Evolutionary conservation across 169 alveolate genomes (phyloP).

Genomic region (Gregarina niphandrodes): DNA sequence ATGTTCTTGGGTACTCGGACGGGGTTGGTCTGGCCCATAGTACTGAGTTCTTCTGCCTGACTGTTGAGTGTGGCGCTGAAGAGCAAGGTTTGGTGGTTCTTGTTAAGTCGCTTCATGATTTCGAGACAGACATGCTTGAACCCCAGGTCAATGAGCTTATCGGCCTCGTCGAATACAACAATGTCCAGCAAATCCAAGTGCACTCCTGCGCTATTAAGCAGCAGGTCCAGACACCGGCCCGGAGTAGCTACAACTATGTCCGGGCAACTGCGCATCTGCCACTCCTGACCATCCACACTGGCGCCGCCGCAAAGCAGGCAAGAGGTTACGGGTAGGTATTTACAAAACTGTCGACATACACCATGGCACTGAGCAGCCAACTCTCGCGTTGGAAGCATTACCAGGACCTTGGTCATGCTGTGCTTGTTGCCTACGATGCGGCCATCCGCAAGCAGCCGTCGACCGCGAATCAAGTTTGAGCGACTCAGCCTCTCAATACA

Average conservation of each 20-base stretch:
- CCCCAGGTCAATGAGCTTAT: conserved; percentile 74
- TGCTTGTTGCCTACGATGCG: too few relatives aligned
- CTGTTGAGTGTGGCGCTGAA: conserved; percentile 61
- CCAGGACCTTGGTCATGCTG: conserved; percentile 54
- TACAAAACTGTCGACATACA: conserved; percentile 40
- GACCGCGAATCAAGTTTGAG: too few relatives aligned
- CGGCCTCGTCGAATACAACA: conserved; percentile 79
- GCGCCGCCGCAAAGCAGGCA: conserved; percentile 58
- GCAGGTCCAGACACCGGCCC: conserved; percentile 80
- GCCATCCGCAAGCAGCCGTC: too few relatives aligned
- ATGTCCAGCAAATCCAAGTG: conserved; percentile 53
- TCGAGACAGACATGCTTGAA: too few relatives aligned
- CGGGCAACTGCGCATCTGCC: conserved; percentile 59
- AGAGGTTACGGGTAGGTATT: conserved; percentile 38
- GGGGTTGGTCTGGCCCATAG: conserved; percentile 44
- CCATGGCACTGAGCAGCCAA: conserved; percentile 61
- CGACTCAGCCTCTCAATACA: conserved; percentile 44
- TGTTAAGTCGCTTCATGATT: conserved; percentile 22
- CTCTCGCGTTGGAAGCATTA: conserved; percentile 67
- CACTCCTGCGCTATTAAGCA: conserved; percentile 15
- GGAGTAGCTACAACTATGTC: conserved; percentile 90
- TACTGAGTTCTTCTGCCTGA: conserved; percentile 45
- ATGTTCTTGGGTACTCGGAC: conserved; percentile 1
- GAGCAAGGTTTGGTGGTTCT: conserved; percentile 46
- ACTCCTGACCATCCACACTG: conserved; percentile 44